Evolutionary conservation across 805 yeast species (phyloP).

Genomic region (Yarrowia sp.): DNA sequence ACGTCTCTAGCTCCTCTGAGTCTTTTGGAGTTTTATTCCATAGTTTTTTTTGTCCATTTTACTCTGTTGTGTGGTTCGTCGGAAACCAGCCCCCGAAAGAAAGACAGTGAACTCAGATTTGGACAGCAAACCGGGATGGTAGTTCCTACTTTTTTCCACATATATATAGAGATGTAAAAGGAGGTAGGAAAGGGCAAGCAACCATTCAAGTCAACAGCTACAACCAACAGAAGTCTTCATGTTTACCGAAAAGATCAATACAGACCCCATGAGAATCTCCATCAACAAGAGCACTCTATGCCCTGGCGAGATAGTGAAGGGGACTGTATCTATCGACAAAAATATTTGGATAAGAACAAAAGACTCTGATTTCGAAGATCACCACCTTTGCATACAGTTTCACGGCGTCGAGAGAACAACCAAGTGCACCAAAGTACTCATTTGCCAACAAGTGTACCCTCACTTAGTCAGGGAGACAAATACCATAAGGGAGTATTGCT

Average conservation of each 20-base stretch:
- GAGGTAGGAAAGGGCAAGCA: not conserved
- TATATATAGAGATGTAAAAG: not conserved
- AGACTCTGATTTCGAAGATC: not conserved
- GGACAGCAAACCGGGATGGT: not conserved
- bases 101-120: too few species aligned
- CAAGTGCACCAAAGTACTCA: not conserved
- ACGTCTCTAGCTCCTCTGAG: too few species aligned
- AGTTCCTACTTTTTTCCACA: not conserved
- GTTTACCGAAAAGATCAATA: not conserved
- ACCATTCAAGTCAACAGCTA: not conserved
- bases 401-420: constrained; percentile 1
- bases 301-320: not conserved
- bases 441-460: not conserved
- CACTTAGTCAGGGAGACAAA: not conserved
- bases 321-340: not conserved
- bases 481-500: not conserved
- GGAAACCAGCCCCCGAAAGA: not conserved
- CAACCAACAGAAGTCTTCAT: not conserved
- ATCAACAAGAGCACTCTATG: not conserved
- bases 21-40: too few species aligned
- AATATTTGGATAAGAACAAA: not conserved
- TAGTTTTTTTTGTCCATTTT: too few species aligned
- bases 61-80: not conserved
- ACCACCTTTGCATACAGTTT: not conserved
- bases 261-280: not conserved